phyloP scores from a whole-genome alignment of 306 rosid genomes.

The Arachis stenosperma region DNA sequence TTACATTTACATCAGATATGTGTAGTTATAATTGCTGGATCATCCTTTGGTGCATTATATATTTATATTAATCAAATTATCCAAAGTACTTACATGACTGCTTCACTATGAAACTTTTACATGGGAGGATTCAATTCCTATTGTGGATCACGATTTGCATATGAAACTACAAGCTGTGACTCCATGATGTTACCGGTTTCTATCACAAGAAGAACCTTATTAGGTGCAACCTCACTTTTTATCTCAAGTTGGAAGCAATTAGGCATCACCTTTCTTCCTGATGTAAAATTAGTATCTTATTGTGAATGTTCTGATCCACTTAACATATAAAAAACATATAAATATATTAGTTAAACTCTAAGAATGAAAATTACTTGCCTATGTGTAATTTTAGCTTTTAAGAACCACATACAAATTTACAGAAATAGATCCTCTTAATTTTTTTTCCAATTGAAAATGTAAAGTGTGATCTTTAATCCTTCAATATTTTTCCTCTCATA shows the following conservation, averaged over 20 bases:
- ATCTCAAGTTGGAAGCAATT: not conserved
- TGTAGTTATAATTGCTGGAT: too few relatives aligned
- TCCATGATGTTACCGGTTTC: not conserved
- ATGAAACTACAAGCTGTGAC: not conserved
- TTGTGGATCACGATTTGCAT: not conserved
- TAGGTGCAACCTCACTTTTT: not conserved
- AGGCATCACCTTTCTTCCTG: not conserved
- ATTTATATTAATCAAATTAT: too few relatives aligned
- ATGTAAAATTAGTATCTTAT: not conserved
- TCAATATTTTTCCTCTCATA: too few relatives aligned
- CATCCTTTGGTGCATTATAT: too few relatives aligned
- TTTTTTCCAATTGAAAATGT: too few relatives aligned
- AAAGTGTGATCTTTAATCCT: too few relatives aligned
- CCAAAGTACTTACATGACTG: too few relatives aligned
- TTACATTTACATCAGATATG: too few relatives aligned
- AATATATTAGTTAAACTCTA: not conserved
- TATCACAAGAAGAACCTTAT: too few relatives aligned
- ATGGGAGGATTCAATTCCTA: not conserved
- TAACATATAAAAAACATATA: not conserved
- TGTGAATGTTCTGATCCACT: not conserved
- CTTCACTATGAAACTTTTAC: too few relatives aligned
- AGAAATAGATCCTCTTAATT: too few relatives aligned
- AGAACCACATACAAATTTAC: too few relatives aligned
- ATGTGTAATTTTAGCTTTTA: not conserved
- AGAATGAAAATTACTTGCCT: not conserved